Evolutionary conservation across 352 stramenopile genomes (phyloP), one percentile per base, ranked within the genome.

Genomic region (Blastocystis sp.): DNA sequence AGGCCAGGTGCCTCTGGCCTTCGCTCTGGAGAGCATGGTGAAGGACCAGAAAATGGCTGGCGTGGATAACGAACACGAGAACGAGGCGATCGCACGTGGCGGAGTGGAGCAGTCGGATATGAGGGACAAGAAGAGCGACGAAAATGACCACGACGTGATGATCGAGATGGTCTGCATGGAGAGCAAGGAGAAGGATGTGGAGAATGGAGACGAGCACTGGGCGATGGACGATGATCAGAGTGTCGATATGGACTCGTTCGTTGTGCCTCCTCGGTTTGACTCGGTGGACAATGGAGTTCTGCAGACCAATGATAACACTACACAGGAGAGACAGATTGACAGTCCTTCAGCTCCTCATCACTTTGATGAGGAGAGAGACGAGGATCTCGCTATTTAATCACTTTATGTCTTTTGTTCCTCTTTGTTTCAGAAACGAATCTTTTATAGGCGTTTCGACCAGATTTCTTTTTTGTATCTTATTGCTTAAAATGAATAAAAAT

Each of bases 61-160:
- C 43, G 47, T 84, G 15, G 73, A 84, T n/a, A 84, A 84, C 62
- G 73, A 84, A 23, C 37, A 66, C 15, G 73, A 84, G 53, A 54
- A 66, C 53, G 73, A 84, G 23, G 73, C 50, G 47, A n/a, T 84
- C 20, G 73, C 26, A 34, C 29, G 50, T 23, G 26, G 23, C 13
- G 50, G 26, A 6, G 13, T 50, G n/a, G 26, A 29, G 37, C 18
- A 69, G 39, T 34, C 5, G 37, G 53, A 68, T 2, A n/a, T 64
- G 15, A 69, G 68, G 56, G 73, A 84, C 8, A 54, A 80, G 15
- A 69, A 84, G 56, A 26, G 26, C 13, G 50, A 41, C 1, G 73
- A 68, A 37, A 84, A 84, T 69, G 70, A 80, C 18, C 8, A 54
- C 64, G 47, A 63, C 6, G 26, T 66, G 3, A 45, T 39, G 9